Conservation (phyloP, 2,329 filamentous ascomycete genomes). For the Cladobotryum protrusum region DNA sequence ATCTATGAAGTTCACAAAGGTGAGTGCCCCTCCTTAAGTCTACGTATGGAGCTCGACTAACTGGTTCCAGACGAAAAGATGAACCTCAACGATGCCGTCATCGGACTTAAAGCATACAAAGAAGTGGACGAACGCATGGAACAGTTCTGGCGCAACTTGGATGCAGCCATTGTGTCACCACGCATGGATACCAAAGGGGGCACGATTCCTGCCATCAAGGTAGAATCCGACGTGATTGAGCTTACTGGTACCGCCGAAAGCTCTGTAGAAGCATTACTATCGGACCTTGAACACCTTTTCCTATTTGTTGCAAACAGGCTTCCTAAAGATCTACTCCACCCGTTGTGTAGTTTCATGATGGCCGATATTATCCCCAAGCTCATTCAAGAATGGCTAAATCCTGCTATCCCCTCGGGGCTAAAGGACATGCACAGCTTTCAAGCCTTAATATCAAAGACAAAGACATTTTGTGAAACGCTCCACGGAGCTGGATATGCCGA, state of each 20-base stretch:
- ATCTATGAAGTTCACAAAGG: slow-evolving; percentile 49
- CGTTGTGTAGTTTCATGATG: slow-evolving; percentile 65
- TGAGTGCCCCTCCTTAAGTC: slow-evolving; percentile 22
- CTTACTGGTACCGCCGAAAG: slow-evolving; percentile 37
- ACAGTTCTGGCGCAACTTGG: slow-evolving; percentile 56
- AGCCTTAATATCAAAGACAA: slow-evolving; percentile 57
- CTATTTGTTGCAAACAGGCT: slow-evolving; percentile 46
- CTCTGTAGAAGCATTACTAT: slow-evolving; percentile 45
- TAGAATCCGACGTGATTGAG: slow-evolving; percentile 36
- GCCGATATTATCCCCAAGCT: slow-evolving; percentile 61
- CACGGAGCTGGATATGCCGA: slow-evolving; percentile 57
- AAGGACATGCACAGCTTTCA: slow-evolving; percentile 67
- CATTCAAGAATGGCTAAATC: slow-evolving; percentile 67
- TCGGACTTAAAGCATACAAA: slow-evolving; percentile 53
- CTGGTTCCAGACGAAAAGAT: slow-evolving; percentile 40
- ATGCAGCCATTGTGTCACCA: slow-evolving; percentile 54
- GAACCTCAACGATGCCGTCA: slow-evolving; percentile 47
- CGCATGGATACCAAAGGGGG: slow-evolving; percentile 43
- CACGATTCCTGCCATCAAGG: slow-evolving; percentile 33
- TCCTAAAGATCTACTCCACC: slow-evolving; percentile 48
- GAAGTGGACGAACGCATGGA: slow-evolving; percentile 55
- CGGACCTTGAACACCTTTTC: slow-evolving; percentile 47
- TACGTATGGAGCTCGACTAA: slow-evolving; percentile 13
- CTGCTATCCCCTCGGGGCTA: slow-evolving; percentile 68
- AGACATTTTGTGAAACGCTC: slow-evolving; percentile 58